A percentile compares a stretch with the other conserved stretches of the same genome.
Evolutionary conservation across 2,329 filamentous ascomycete genomes (phyloP).

Genomic region (Pseudocercospora crystallina): DNA sequence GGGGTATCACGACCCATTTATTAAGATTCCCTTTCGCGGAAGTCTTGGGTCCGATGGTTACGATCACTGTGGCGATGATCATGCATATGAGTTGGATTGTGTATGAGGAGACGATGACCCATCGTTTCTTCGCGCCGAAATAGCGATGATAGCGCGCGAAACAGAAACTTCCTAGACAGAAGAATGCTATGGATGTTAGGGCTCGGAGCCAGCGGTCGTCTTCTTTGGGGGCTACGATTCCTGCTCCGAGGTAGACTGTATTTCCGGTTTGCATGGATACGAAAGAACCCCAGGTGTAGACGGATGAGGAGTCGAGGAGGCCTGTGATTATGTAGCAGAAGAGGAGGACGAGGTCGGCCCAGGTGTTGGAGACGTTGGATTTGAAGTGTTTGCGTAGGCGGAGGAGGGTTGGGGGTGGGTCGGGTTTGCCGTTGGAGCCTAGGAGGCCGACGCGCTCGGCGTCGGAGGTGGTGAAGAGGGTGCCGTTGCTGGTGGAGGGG

Average conservation of each 20-base stretch:
- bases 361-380: conserved; percentile 58
- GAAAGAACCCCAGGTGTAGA: conserved; percentile 76
- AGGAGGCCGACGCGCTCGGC: conserved; percentile 22
- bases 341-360: conserved; percentile 68
- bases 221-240: conserved; percentile 55
- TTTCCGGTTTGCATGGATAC: conserved; percentile 83
- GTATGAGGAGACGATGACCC: conserved; percentile 58
- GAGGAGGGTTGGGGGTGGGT: background rate
- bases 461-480: conserved; percentile 18
- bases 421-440: conserved; percentile 4
- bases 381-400: conserved; percentile 35
- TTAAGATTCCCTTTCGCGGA: conserved; percentile 22
- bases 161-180: conserved; percentile 70
- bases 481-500: conserved; percentile 3
- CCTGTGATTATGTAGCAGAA: conserved; percentile 76
- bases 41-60: conserved; percentile 37
- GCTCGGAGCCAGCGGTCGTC: conserved; percentile 69
- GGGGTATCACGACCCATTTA: conserved; percentile 58
- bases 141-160: conserved; percentile 68
- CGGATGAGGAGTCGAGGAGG: conserved; percentile 72
- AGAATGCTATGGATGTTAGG: conserved; percentile 66
- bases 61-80: conserved; percentile 43
- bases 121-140: conserved; percentile 62
- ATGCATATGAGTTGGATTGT: conserved; percentile 42
- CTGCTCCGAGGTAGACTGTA: conserved; percentile 75